Conservation (phyloP, 495 filamentous ascomycete species). For the Neurospora pannonica region DNA sequence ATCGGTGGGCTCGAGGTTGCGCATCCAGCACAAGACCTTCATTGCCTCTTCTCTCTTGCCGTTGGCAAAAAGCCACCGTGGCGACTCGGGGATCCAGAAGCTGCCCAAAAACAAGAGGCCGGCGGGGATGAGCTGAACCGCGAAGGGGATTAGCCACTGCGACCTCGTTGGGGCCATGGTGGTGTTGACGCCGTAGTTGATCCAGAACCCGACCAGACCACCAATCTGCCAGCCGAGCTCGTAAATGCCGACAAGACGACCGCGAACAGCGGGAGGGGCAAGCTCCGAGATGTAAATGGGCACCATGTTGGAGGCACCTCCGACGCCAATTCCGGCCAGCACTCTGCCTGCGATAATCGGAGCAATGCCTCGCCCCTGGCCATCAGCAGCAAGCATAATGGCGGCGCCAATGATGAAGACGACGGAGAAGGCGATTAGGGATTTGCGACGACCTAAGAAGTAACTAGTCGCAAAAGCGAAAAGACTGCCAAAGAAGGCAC, state of each 20-base stretch:
- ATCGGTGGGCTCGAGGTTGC: slow-evolving; percentile 47
- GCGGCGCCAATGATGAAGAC: slow-evolving; percentile 57
- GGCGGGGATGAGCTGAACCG: slow-evolving; percentile 47
- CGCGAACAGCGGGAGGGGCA: slow-evolving; percentile 45
- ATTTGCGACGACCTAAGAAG: slow-evolving; percentile 48
- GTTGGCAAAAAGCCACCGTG: slow-evolving; percentile 53
- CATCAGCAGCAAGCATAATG: slow-evolving; percentile 51
- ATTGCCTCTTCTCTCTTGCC: slow-evolving; percentile 46
- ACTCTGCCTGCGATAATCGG: slow-evolving; percentile 50
- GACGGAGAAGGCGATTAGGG: slow-evolving; percentile 41
- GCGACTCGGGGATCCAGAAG: slow-evolving; percentile 50
- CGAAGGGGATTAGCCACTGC: slow-evolving; percentile 51
- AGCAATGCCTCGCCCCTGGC: slow-evolving; percentile 42
- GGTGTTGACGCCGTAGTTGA: slow-evolving; percentile 47
- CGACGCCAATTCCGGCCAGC: slow-evolving; percentile 44
- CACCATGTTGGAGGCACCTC: slow-evolving; percentile 40
- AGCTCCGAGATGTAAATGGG: slow-evolving; percentile 52
- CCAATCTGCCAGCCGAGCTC: slow-evolving; percentile 67
- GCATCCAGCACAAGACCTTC: slow-evolving; percentile 53
- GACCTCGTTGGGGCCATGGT: slow-evolving; percentile 33
- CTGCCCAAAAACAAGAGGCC: slow-evolving; percentile 39
- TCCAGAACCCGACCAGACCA: slow-evolving; percentile 65
- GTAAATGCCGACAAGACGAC: slow-evolving; percentile 53
- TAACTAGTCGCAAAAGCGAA: slow-evolving; percentile 49
- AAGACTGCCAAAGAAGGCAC: slow-evolving; percentile 59